Evolutionary conservation across 176 grass and related monocot species (phyloP).

Genomic region (Rhynchospora tenuis): DNA sequence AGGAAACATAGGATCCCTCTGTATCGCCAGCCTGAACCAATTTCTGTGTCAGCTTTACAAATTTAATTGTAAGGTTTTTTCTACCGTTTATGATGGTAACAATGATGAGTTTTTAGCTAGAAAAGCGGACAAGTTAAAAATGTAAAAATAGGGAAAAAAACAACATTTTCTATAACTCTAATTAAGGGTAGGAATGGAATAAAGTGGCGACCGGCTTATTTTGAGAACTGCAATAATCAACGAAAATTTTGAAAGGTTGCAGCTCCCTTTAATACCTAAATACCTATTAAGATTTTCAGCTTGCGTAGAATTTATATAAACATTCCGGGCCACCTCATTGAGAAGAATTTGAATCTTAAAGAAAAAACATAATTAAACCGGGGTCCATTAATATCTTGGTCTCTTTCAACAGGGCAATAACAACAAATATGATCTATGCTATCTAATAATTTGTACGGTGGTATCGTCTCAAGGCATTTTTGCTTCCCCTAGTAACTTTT

Average conservation of each 20-base stretch:
- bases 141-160: not conserved
- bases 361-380: not conserved
- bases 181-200: too few species aligned
- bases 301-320: too few species aligned
- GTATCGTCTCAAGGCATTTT: not conserved
- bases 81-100: not conserved
- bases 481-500: not conserved
- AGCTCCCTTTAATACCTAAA: too few species aligned
- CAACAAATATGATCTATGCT: not conserved
- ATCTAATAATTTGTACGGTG: not conserved
- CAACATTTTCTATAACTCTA: not conserved
- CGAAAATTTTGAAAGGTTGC: too few species aligned
- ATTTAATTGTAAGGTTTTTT: not conserved
- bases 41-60: not conserved
- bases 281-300: too few species aligned
- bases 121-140: not conserved
- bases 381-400: not conserved
- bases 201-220: too few species aligned
- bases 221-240: too few species aligned
- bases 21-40: not conserved
- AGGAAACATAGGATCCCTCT: constrained; percentile 1
- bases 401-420: not conserved
- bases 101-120: not conserved
- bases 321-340: too few species aligned
- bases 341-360: too few species aligned